These are phyloP conservation scores for Alnus rubra DNA, from an alignment of 306 rosid species.

Conservation along the genomic window DNA sequence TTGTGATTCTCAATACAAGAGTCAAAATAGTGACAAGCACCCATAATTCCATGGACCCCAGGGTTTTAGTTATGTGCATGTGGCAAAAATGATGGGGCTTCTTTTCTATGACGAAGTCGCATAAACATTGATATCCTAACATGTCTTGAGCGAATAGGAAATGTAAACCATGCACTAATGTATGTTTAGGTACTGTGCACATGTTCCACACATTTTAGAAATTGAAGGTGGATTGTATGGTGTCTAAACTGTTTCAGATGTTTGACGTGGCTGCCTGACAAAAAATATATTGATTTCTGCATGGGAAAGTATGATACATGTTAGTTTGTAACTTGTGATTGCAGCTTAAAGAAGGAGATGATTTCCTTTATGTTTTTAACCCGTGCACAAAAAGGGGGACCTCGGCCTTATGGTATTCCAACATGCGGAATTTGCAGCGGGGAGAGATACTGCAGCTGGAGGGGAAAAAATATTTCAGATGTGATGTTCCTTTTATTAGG, in stretches of 20 bases:
- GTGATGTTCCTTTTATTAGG: slow-evolving; percentile 73
- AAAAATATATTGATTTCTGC: not conserved
- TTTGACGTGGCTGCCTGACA: not conserved
- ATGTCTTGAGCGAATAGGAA: not conserved
- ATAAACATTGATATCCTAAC: not conserved
- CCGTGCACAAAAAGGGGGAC: slow-evolving; percentile 80
- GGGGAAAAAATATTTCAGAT: slow-evolving; percentile 90
- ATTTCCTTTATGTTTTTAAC: slow-evolving; percentile 67
- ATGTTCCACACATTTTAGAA: slow-evolving; percentile 11
- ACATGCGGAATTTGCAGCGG: slow-evolving; percentile 69
- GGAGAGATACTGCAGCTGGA: slow-evolving; percentile 89
- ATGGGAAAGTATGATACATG: not conserved
- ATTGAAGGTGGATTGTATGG: not conserved
- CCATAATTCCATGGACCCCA: no score
- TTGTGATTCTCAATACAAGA: no score
- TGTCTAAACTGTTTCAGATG: not conserved
- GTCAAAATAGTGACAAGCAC: no score
- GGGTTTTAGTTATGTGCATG: not conserved
- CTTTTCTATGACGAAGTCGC: not conserved
- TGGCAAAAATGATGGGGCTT: not conserved
- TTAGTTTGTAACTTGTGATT: slow-evolving; percentile 25
- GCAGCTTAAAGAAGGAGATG: slow-evolving; percentile 94
- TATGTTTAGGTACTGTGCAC: not conserved
- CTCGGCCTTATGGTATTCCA: slow-evolving; percentile 76
- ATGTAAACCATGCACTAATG: not conserved